Conservation (phyloP, 257 asterid genomes). For the Datura wrightii region DNA sequence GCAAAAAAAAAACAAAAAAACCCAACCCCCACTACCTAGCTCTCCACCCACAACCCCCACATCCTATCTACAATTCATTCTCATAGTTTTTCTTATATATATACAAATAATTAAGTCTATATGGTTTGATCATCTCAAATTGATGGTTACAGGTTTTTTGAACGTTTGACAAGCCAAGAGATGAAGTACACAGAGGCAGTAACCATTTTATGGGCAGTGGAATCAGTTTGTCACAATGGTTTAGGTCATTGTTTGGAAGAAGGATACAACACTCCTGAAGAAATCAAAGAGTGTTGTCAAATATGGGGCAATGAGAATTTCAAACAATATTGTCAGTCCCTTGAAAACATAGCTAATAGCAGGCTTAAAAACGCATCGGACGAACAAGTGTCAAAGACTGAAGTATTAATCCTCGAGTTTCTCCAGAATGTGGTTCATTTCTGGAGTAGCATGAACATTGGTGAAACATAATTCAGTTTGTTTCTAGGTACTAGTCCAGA, state of each 20-base stretch:
- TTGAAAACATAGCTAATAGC: constrained; percentile 15
- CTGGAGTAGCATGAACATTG: constrained; percentile 23
- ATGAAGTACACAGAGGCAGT: background rate
- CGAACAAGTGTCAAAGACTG: background rate
- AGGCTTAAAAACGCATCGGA: background rate
- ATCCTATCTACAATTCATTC: too few species aligned
- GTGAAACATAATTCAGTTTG: background rate
- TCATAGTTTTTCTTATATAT: too few species aligned
- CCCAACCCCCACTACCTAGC: too few species aligned
- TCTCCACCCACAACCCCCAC: too few species aligned
- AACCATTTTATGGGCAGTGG: constrained; percentile 29
- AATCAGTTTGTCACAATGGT: constrained; percentile 9
- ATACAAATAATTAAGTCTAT: background rate
- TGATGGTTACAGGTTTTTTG: background rate
- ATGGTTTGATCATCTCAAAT: background rate
- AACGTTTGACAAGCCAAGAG: background rate
- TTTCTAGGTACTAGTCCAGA: background rate
- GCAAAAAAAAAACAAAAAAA: too few species aligned
- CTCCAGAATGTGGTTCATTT: constrained; percentile 19
- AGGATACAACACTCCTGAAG: background rate
- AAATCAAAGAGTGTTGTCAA: constrained; percentile 18
- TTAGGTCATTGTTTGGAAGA: background rate
- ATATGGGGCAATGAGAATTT: background rate
- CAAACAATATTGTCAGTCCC: background rate
- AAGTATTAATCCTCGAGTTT: background rate